Conservation (phyloP, 331 rosid species). For the Erythrophleum ivorense region DNA sequence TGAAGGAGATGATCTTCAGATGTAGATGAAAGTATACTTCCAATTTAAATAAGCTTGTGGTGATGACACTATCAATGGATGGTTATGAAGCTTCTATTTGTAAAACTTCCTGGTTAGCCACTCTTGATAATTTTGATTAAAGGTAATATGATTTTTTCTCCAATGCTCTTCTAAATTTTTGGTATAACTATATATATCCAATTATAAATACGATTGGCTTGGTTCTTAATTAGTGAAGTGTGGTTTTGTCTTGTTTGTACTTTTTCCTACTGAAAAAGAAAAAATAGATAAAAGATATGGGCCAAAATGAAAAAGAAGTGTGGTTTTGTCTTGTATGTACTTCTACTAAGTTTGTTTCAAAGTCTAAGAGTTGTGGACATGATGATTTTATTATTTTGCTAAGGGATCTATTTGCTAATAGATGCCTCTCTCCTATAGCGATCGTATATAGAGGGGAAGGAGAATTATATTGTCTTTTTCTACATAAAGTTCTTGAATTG, state of each 20-base stretch:
- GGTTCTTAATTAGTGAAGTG: not conserved
- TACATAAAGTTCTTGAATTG: not conserved
- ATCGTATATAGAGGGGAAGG: not conserved
- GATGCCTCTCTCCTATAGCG: not conserved
- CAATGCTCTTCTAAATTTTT: too few relatives aligned
- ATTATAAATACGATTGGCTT: not conserved
- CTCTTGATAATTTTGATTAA: not conserved
- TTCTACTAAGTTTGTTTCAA: not conserved
- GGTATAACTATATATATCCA: too few relatives aligned
- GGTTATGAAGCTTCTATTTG: too few relatives aligned
- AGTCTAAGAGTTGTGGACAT: not conserved
- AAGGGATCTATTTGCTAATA: not conserved
- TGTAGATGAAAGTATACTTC: not conserved
- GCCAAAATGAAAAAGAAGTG: not conserved
- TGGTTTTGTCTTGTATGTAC: not conserved
- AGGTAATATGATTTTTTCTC: too few relatives aligned
- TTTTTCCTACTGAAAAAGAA: not conserved
- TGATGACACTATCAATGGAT: not conserved
- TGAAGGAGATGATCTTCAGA: not conserved
- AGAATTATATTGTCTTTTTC: not conserved
- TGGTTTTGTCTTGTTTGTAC: too few relatives aligned
- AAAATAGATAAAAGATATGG: not conserved
- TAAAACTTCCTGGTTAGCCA: too few relatives aligned
- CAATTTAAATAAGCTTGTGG: not conserved
- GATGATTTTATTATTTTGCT: not conserved